phyloP scores from a whole-genome alignment of 1,284 basidiomycete species.

The Ustilago cynodontis region DNA sequence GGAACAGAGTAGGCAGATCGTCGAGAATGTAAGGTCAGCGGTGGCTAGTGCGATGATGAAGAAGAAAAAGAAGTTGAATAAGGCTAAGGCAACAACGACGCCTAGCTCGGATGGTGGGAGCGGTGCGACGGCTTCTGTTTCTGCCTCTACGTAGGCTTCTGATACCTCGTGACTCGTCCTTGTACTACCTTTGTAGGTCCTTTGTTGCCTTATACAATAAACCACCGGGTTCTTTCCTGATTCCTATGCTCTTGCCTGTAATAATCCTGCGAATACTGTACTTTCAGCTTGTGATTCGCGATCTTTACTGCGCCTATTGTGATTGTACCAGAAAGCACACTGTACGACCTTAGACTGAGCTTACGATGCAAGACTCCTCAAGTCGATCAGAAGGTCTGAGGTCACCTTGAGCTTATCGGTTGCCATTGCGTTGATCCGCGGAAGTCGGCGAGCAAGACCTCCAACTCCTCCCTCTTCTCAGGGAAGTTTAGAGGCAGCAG shows the following conservation, averaged over 20 bases:
- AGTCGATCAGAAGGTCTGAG: no score
- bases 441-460: slow-evolving; percentile 7
- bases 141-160: slow-evolving; percentile 24
- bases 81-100: slow-evolving; percentile 23
- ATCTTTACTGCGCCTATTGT: no score
- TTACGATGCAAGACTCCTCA: no score
- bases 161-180: background rate
- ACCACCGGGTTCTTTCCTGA: background rate
- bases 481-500: slow-evolving; percentile 10
- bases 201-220: background rate
- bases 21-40: slow-evolving; percentile 90
- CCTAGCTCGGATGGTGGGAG: background rate
- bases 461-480: slow-evolving; percentile 22
- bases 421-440: slow-evolving; percentile 2
- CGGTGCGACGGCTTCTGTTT: slow-evolving; percentile 17
- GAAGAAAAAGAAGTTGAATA: slow-evolving; percentile 53
- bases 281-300: no score
- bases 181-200: background rate
- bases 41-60: slow-evolving; percentile 74
- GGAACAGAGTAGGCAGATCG: slow-evolving; percentile 90
- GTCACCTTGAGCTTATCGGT: slow-evolving; percentile 5
- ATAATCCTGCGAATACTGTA: no score
- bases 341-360: no score
- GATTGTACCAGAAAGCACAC: no score
- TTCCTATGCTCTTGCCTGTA: no score